These are phyloP conservation scores for Coniophora puteana DNA, from an alignment of 1,284 basidiomycete species.

Conservation along the genomic window DNA sequence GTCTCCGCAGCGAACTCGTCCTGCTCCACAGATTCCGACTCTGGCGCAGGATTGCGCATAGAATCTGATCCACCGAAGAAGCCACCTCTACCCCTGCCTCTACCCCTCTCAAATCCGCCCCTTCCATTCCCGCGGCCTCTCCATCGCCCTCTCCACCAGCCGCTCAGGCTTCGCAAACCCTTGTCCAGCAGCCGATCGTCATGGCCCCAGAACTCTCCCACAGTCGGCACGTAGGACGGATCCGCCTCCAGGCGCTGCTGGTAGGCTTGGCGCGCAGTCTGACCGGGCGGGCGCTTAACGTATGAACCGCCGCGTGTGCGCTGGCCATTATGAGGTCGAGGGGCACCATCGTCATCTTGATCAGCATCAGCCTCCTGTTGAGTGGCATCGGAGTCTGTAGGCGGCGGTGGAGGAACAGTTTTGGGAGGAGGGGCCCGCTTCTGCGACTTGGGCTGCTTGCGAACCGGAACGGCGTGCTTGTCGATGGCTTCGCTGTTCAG, in stretches of 20 bases:
- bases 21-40: slow-evolving; percentile 14
- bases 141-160: slow-evolving; percentile 81
- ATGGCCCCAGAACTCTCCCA: slow-evolving; percentile 90
- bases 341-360: slow-evolving; percentile 30
- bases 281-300: slow-evolving; percentile 40
- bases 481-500: slow-evolving; percentile 42
- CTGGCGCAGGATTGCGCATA: slow-evolving; percentile 8
- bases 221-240: slow-evolving; percentile 81
- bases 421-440: slow-evolving; percentile 30
- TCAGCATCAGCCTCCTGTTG: slow-evolving; percentile 17
- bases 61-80: slow-evolving; percentile 23
- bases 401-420: slow-evolving; percentile 23
- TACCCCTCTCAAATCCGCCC: slow-evolving; percentile 37
- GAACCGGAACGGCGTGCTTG: slow-evolving; percentile 21
- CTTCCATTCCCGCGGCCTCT: slow-evolving; percentile 62
- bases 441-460: too few species aligned
- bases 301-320: slow-evolving; percentile 15
- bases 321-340: slow-evolving; percentile 31
- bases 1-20: slow-evolving; percentile 27
- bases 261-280: slow-evolving; percentile 71
- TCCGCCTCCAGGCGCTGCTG: slow-evolving; percentile 74
- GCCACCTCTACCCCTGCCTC: slow-evolving; percentile 52
- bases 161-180: slow-evolving; percentile 69
- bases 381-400: slow-evolving; percentile 23
- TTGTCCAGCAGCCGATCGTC: slow-evolving; percentile 81